Percentiles rank a stretch among this genome's conserved stretches.
Conservation (phyloP, 371 early-diverging fungal species). For the Mortierella sp. region DNA sequence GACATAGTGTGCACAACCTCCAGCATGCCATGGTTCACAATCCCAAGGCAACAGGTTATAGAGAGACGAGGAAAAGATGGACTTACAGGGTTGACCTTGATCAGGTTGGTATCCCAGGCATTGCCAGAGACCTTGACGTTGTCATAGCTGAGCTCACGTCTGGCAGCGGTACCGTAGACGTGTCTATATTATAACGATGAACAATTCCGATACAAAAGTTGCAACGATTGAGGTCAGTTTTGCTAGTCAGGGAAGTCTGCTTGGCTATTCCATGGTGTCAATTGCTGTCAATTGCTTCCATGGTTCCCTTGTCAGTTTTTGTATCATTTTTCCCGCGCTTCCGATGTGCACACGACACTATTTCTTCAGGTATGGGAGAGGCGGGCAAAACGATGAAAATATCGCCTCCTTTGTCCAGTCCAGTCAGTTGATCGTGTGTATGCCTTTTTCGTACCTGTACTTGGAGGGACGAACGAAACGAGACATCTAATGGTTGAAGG, state of each 20-base stretch:
- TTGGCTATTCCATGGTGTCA: neutral
- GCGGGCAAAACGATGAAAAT: neutral
- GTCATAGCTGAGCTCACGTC: constrained; percentile 94
- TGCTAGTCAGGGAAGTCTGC: neutral
- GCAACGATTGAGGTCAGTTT: neutral
- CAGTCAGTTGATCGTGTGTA: neutral
- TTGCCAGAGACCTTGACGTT: constrained; percentile 91
- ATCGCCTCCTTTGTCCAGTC: neutral
- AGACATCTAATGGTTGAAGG: constrained; percentile 62
- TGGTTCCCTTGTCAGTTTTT: neutral
- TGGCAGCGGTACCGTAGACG: constrained; percentile 93
- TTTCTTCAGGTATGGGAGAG: neutral
- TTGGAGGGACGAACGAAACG: constrained; percentile 86
- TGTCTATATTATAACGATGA: constrained; percentile 69
- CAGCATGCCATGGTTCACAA: too few relatives aligned
- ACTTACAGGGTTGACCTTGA: constrained; percentile 92
- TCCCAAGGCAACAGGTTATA: too few relatives aligned
- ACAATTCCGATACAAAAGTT: neutral
- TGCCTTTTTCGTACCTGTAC: constrained; percentile 61
- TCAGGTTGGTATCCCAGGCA: constrained; percentile 98
- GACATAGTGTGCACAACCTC: too few relatives aligned
- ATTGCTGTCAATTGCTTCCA: neutral
- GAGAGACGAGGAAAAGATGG: neutral
- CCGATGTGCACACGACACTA: constrained; percentile 6
- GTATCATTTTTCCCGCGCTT: neutral